These are phyloP conservation scores for Macrolepiota dolichaula DNA, from an alignment of 768 basidiomycete species.

Conservation along the genomic window DNA sequence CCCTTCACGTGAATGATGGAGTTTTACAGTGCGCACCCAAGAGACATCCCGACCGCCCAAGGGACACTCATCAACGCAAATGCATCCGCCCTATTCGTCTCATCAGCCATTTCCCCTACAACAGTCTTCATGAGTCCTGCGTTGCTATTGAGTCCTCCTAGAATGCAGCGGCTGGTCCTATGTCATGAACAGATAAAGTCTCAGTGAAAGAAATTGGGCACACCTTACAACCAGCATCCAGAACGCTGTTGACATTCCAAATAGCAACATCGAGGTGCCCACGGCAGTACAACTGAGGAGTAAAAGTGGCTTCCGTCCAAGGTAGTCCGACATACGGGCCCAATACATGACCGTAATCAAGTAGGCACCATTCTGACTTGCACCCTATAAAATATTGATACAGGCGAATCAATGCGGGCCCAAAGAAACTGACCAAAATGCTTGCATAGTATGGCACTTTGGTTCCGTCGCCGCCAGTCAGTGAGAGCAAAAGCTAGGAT, in stretches of 20 bases:
- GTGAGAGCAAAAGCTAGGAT: slow-evolving; percentile 32
- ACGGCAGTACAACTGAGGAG: slow-evolving; percentile 42
- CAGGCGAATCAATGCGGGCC: neutral
- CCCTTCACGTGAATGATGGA: neutral
- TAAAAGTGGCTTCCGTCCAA: slow-evolving; percentile 50
- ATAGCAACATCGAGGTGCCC: slow-evolving; percentile 40
- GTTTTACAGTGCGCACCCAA: slow-evolving; percentile 25
- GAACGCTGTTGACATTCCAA: slow-evolving; percentile 39
- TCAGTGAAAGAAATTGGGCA: neutral
- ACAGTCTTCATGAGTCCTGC: slow-evolving; percentile 45
- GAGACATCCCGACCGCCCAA: slow-evolving; percentile 34
- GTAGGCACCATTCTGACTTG: slow-evolving; percentile 48
- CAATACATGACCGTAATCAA: slow-evolving; percentile 47
- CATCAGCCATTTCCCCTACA: slow-evolving; percentile 40
- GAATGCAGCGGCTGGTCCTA: slow-evolving; percentile 38
- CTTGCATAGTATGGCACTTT: slow-evolving; percentile 58
- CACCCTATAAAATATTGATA: slow-evolving; percentile 36
- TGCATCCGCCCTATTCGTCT: slow-evolving; percentile 34
- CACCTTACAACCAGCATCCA: neutral
- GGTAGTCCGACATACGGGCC: slow-evolving; percentile 46
- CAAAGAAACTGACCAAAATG: slow-evolving; percentile 29
- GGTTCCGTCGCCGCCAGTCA: slow-evolving; percentile 45
- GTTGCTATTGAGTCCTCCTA: slow-evolving; percentile 57
- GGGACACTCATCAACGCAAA: slow-evolving; percentile 38
- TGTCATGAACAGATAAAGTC: neutral